phyloP scores from a whole-genome alignment of 306 rosid genomes.

The Lathyrus aphaca region DNA sequence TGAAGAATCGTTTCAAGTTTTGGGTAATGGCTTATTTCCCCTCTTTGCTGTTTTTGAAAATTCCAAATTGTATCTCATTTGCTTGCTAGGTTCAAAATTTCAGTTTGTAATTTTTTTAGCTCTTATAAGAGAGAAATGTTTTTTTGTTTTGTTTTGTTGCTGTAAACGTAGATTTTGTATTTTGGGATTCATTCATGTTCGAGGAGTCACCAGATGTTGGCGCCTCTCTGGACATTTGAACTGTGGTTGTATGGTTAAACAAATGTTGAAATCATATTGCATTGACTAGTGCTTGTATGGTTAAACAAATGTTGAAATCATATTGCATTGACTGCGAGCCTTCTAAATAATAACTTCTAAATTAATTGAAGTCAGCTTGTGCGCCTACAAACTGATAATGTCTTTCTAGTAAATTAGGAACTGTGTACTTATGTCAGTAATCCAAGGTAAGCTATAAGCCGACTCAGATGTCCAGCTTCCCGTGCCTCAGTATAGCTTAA shows the following conservation, averaged over 20 bases:
- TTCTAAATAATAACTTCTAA: neutral
- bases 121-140: too few species aligned
- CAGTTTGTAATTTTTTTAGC: too few species aligned
- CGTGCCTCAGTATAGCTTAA: neutral
- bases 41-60: neutral
- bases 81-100: neutral
- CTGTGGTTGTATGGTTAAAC: neutral
- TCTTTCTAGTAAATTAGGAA: neutral
- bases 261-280: neutral
- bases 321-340: neutral
- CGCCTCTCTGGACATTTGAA: too few species aligned
- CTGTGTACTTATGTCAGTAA: neutral
- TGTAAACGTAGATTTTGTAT: too few species aligned
- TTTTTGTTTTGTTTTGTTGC: too few species aligned
- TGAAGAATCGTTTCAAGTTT: conserved; percentile 64
- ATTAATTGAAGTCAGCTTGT: neutral
- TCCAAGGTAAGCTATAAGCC: neutral
- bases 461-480: conserved; percentile 9
- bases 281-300: neutral
- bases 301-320: neutral
- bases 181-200: too few species aligned
- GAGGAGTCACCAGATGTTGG: too few species aligned
- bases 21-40: conserved; percentile 45
- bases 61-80: neutral
- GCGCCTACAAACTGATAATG: neutral